These are phyloP conservation scores for Camelina neglecta DNA, from an alignment of 345 rosid species.

Conservation along the genomic window DNA sequence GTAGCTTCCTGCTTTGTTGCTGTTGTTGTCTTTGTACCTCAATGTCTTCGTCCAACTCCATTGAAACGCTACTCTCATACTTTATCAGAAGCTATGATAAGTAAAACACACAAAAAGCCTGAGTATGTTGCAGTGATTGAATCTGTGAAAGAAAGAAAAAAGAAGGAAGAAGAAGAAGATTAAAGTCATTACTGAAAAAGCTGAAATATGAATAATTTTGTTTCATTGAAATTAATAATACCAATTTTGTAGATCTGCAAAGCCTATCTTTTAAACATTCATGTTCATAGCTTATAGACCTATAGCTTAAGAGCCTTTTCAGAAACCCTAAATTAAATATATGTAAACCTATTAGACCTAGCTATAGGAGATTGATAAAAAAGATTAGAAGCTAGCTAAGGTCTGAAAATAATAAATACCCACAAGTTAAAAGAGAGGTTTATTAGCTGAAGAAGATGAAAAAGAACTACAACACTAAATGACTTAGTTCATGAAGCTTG, in stretches of 20 bases:
- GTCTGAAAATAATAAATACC: conserved; percentile 11
- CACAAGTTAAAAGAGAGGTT: background rate
- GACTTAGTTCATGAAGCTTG: conserved; percentile 20
- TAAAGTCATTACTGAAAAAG: conserved; percentile 20
- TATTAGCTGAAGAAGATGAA: background rate
- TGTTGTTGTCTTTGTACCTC: conserved; percentile 60
- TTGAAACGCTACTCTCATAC: conserved; percentile 76
- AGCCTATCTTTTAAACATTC: background rate
- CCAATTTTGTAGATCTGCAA: conserved; percentile 41
- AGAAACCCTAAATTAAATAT: conserved; percentile 42
- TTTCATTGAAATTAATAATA: background rate
- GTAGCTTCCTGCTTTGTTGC: conserved; percentile 59
- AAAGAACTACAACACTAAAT: background rate
- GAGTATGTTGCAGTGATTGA: conserved; percentile 57
- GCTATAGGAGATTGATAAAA: conserved; percentile 4
- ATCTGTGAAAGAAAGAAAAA: conserved; percentile 46
- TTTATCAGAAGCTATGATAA: conserved; percentile 58
- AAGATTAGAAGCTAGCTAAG: conserved; percentile 7
- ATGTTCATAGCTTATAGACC: conserved; percentile 27
- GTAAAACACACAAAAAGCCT: conserved; percentile 47
- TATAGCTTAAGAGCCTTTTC: conserved; percentile 43
- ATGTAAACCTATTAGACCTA: background rate
- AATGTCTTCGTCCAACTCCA: conserved; percentile 72
- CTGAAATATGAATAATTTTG: background rate
- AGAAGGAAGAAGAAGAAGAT: conserved; percentile 26